phyloP scores from a whole-genome alignment of 768 basidiomycete genomes.

The Tephrocybe sp. region DNA sequence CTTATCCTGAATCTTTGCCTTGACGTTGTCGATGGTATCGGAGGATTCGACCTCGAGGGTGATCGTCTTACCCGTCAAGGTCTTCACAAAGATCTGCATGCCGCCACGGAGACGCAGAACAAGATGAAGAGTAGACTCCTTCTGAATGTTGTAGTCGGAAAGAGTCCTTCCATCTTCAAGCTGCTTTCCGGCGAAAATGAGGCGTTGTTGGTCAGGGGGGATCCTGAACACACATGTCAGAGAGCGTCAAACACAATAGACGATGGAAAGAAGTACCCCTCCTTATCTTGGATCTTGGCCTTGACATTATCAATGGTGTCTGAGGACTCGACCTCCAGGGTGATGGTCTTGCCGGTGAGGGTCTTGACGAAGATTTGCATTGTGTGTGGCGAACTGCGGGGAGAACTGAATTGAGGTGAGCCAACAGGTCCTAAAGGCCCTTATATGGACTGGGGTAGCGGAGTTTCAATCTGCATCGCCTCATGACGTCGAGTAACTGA shows the following conservation, averaged over 20 bases:
- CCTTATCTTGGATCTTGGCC: constrained; percentile 89
- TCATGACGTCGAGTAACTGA: constrained; percentile 7
- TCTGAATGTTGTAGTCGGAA: constrained; percentile 67
- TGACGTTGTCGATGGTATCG: constrained; percentile 75
- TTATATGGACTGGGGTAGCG: constrained; percentile 27
- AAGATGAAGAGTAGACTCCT: constrained; percentile 59
- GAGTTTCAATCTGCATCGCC: constrained; percentile 38
- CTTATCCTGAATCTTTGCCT: constrained; percentile 85
- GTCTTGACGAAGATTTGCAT: constrained; percentile 54
- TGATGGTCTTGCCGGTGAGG: constrained; percentile 75
- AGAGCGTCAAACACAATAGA: constrained; percentile 4
- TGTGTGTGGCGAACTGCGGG: constrained; percentile 10
- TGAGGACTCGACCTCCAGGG: constrained; percentile 69
- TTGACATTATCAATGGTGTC: constrained; percentile 72
- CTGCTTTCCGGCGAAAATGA: constrained; percentile 84
- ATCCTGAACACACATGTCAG: constrained; percentile 37
- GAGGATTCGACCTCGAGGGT: constrained; percentile 84
- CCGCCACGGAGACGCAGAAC: constrained; percentile 44
- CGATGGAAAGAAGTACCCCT: constrained; percentile 47
- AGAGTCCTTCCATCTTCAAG: constrained; percentile 80
- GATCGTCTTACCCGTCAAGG: constrained; percentile 86
- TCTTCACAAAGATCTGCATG: constrained; percentile 91
- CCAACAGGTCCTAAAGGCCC: constrained; percentile 3
- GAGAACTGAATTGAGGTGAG: background rate
- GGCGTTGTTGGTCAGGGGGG: constrained; percentile 74